These are phyloP conservation scores for Phytophthora kernoviae DNA, from an alignment of 352 stramenopile genomes.

Conservation along the genomic window DNA sequence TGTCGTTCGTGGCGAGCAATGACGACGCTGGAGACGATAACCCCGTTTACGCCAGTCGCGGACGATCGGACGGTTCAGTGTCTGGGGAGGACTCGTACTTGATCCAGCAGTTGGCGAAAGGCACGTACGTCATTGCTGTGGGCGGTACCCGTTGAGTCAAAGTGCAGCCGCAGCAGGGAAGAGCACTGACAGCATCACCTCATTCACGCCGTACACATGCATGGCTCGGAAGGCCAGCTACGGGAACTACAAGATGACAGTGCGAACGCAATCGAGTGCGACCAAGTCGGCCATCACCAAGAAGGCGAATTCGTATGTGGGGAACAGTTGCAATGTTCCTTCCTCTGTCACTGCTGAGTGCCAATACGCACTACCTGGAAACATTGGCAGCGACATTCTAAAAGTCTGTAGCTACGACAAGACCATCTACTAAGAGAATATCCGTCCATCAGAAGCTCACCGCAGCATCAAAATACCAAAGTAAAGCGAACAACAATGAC, in stretches of 20 bases:
- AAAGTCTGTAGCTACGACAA: conserved; percentile 48
- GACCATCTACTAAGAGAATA: conserved; percentile 36
- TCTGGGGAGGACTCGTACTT: conserved; percentile 63
- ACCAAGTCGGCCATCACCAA: conserved; percentile 30
- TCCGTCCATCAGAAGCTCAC: not conserved
- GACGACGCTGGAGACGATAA: conserved; percentile 73
- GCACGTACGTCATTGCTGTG: conserved; percentile 64
- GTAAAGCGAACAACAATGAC: not conserved
- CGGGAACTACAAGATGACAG: conserved; percentile 71
- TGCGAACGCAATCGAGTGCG: conserved; percentile 52
- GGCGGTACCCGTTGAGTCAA: conserved; percentile 60
- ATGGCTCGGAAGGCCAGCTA: conserved; percentile 61
- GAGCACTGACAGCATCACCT: conserved; percentile 40
- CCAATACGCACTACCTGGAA: conserved; percentile 47
- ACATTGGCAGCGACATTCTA: conserved; percentile 43
- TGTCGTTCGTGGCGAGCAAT: conserved; percentile 56
- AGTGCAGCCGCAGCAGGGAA: conserved; percentile 36
- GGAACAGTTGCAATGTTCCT: conserved; percentile 55
- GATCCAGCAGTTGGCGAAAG: conserved; percentile 44
- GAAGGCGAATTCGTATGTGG: conserved; percentile 68
- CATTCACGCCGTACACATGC: conserved; percentile 67
- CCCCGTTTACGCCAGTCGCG: conserved; percentile 34
- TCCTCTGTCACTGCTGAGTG: conserved; percentile 41
- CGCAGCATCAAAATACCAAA: not conserved
- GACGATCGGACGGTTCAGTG: conserved; percentile 54